Percentiles rank a stretch among this genome's conserved stretches.
Evolutionary conservation across 352 stramenopile genomes (phyloP).

Genomic region (Peronospora farinosa): DNA sequence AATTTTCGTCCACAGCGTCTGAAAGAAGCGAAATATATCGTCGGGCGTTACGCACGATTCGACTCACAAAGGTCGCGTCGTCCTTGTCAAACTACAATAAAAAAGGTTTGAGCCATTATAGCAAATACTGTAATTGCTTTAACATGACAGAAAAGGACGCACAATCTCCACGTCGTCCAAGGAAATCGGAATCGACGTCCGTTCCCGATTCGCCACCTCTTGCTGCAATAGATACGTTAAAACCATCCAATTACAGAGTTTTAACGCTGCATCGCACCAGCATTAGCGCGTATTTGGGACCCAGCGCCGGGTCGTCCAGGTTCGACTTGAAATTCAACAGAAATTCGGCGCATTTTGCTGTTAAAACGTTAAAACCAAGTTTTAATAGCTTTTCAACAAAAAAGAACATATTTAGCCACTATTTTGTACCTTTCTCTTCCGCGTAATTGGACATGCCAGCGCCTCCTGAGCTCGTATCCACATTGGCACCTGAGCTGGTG

Average conservation of each 20-base stretch:
- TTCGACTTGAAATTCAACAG: conserved; percentile 71
- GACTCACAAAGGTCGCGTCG: conserved; percentile 76
- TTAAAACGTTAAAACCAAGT: not conserved
- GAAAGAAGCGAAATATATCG: conserved; percentile 87
- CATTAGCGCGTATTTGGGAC: conserved; percentile 75
- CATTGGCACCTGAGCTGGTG: conserved; percentile 7
- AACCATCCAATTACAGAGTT: not conserved
- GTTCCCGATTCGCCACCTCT: conserved; percentile 85
- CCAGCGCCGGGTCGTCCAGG: conserved; percentile 50
- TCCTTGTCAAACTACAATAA: conserved; percentile 56
- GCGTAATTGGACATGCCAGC: conserved; percentile 33
- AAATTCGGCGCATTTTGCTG: conserved; percentile 76
- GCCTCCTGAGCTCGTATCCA: conserved; percentile 12
- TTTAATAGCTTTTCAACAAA: conserved; percentile 1
- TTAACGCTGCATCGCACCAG: conserved; percentile 36
- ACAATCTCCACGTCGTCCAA: conserved; percentile 80
- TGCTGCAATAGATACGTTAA: conserved; percentile 36
- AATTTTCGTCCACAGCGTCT: conserved; percentile 83
- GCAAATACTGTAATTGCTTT: too few species aligned
- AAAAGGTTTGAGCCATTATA: not conserved
- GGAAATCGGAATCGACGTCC: conserved; percentile 68
- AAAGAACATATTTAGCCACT: too few species aligned
- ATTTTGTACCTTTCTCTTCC: conserved; percentile 28
- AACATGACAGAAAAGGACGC: conserved; percentile 15
- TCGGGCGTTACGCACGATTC: conserved; percentile 80